Percentiles rank a stretch among this genome's conserved stretches.
These are phyloP conservation scores for Cucurbita pepo DNA, from an alignment of 306 rosid species.

Conservation along the genomic window DNA sequence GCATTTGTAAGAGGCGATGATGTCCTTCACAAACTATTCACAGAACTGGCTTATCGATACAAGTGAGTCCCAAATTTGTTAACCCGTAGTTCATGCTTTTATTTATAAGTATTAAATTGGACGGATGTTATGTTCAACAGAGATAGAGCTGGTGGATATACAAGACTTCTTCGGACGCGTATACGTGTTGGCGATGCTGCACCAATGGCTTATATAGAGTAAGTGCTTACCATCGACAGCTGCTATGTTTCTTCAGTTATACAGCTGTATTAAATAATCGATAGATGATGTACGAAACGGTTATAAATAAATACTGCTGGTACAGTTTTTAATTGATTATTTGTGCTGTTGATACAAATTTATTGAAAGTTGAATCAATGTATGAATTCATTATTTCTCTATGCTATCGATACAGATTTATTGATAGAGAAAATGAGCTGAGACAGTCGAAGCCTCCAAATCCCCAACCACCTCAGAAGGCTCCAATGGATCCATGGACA, in stretches of 20 bases:
- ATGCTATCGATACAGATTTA: conserved; percentile 36
- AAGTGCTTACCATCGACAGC: conserved; percentile 10
- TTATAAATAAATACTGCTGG: neutral
- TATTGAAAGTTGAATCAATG: neutral
- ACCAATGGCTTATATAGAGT: conserved; percentile 97
- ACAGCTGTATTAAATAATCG: neutral
- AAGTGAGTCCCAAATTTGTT: conserved; percentile 28
- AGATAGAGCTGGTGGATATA: conserved; percentile 89
- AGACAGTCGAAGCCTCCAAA: conserved; percentile 73
- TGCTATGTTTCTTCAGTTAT: neutral
- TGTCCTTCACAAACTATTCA: conserved; percentile 79
- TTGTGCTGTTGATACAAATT: neutral
- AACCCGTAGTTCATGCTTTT: neutral
- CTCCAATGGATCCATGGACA: conserved; percentile 81
- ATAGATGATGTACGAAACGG: neutral
- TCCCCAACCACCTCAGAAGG: conserved; percentile 64
- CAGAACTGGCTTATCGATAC: conserved; percentile 85
- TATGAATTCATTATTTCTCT: neutral
- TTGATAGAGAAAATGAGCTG: conserved; percentile 73
- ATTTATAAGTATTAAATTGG: conserved; percentile 4
- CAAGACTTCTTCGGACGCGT: conserved; percentile 83
- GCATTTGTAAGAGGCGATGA: conserved; percentile 85
- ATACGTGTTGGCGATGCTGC: conserved; percentile 95
- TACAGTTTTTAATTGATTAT: neutral
- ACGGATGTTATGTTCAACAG: conserved; percentile 23